These are phyloP conservation scores for Hanseniaspora vineae DNA, from an alignment of 805 yeast genomes.

Conservation along the genomic window DNA sequence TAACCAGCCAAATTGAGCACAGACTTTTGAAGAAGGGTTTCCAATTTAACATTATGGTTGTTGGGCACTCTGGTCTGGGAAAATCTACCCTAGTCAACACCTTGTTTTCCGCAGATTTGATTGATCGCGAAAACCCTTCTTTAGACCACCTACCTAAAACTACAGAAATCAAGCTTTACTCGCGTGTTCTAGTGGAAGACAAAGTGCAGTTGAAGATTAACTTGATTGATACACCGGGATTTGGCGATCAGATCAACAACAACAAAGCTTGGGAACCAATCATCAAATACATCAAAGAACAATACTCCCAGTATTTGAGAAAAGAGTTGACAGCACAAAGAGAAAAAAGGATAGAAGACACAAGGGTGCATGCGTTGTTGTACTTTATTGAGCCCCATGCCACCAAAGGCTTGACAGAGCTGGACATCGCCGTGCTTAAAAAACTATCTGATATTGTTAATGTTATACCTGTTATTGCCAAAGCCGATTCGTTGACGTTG, in stretches of 20 bases:
- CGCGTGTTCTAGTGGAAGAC: slow-evolving; percentile 69
- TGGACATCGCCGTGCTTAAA: slow-evolving; percentile 73
- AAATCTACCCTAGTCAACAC: slow-evolving; percentile 88
- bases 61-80: slow-evolving; percentile 89
- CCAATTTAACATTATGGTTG: slow-evolving; percentile 87
- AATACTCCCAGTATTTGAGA: slow-evolving; percentile 80
- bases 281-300: slow-evolving; percentile 88
- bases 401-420: slow-evolving; percentile 67
- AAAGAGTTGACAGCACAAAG: slow-evolving; percentile 92
- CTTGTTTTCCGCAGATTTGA: slow-evolving; percentile 77
- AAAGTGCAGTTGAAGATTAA: slow-evolving; percentile 77
- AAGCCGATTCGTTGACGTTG: slow-evolving; percentile 78
- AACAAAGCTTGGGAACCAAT: slow-evolving; percentile 96
- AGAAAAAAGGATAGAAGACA: slow-evolving; percentile 67
- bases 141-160: slow-evolving; percentile 70
- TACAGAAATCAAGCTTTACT: slow-evolving; percentile 62
- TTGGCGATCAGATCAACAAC: slow-evolving; percentile 92
- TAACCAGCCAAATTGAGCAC: slow-evolving; percentile 89
- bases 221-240: slow-evolving; percentile 94
- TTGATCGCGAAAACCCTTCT: slow-evolving; percentile 26
- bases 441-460: slow-evolving; percentile 82
- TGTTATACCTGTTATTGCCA: slow-evolving; percentile 91
- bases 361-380: slow-evolving; percentile 87
- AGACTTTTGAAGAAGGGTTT: slow-evolving; percentile 86
- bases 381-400: slow-evolving; percentile 82